phyloP scores from a whole-genome alignment of 2,329 filamentous ascomycete genomes.

The Colletotrichum echinochloae region DNA sequence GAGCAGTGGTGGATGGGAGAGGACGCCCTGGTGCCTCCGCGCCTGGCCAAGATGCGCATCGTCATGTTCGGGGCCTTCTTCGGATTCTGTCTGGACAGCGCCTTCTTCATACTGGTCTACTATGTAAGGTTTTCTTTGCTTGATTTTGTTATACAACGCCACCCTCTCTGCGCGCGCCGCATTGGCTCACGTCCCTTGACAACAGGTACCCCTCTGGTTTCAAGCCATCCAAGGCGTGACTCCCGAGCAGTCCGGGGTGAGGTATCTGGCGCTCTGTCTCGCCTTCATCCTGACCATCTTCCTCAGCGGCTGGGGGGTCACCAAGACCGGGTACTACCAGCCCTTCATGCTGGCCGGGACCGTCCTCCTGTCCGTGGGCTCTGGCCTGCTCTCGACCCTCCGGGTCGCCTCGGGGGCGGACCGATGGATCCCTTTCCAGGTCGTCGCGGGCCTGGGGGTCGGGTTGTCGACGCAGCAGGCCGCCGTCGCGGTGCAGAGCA shows the following conservation, averaged over 20 bases:
- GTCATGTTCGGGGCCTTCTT: constrained; percentile 44
- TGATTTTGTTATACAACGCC: fast-evolving
- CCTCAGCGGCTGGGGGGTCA: constrained; percentile 42
- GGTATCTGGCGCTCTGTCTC: constrained; percentile 47
- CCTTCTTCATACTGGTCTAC: constrained; percentile 29
- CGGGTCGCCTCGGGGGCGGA: constrained; percentile 43
- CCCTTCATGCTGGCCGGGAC: constrained; percentile 50
- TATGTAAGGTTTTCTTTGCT: constrained; percentile 19
- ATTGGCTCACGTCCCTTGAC: not conserved
- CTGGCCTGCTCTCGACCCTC: constrained; percentile 25
- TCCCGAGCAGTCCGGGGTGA: constrained; percentile 49
- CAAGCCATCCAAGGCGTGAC: constrained; percentile 50
- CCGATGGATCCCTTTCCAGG: constrained; percentile 49
- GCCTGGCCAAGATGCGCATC: constrained; percentile 49
- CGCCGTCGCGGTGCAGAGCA: constrained; percentile 26
- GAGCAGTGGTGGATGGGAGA: constrained; percentile 51
- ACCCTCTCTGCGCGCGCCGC: not conserved
- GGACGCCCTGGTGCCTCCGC: constrained; percentile 52
- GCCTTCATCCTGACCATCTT: constrained; percentile 46
- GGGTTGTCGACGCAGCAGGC: constrained; percentile 29
- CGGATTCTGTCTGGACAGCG: constrained; percentile 43
- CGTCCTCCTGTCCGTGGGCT: constrained; percentile 46
- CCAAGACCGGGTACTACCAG: constrained; percentile 51
- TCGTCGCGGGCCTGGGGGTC: constrained; percentile 28
- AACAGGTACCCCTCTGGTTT: constrained; percentile 50